Base-by-base conservation (phyloP, 1,284 basidiomycete genomes). In the Bjerkandera adusta region DNA sequence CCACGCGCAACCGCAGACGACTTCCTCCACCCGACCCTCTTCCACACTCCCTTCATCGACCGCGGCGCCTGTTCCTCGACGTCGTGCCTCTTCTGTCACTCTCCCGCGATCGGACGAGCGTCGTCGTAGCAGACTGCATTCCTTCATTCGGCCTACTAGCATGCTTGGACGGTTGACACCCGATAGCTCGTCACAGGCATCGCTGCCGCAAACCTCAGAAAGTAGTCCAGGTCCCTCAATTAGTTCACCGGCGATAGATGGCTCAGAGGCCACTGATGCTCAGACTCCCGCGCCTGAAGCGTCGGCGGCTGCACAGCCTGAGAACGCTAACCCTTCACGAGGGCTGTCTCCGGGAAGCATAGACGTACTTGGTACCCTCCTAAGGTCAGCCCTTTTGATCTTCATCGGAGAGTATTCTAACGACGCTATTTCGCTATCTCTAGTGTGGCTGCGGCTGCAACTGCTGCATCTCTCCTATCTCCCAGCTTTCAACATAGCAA, bases 401-500 rank as follows among this genome's bases (percentile, higher is more conserved):
- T 43, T 13, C n/a, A 25, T 47, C 11, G n/a, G n/a, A n/a, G n/a
- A n/a, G n/a, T n/a, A n/a, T n/a, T 24, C 24, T 45, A 38, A 45
- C 4, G 11, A 27, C 29, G 35, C 55, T 49, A 38, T 49, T 58
- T 36, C 48, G n/a, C n/a, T n/a, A 47, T 36, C 50, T 44, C 34
- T 52, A 89, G 86, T 54, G 85, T 89, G 35, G 86, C 85, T 6
- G 85, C 85, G 18, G 83, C 85, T n/a, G 86, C 86, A 18, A 88
- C 86, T 1, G 86, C 85, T 2, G 85, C 85, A 5, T 88, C 86
- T 6, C 72, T 84, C 36, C 73, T 83, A 49, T 74, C 77, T 12
- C 77, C 78, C 4, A 73, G 71, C 20, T 68, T 79, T 27, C 61
- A 62, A 10, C 60, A 55, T 45, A 47, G 54, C 56, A 16, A 51